Evolutionary conservation across 306 rosid species (phyloP).

Genomic region (Trifolium fragiferum): DNA sequence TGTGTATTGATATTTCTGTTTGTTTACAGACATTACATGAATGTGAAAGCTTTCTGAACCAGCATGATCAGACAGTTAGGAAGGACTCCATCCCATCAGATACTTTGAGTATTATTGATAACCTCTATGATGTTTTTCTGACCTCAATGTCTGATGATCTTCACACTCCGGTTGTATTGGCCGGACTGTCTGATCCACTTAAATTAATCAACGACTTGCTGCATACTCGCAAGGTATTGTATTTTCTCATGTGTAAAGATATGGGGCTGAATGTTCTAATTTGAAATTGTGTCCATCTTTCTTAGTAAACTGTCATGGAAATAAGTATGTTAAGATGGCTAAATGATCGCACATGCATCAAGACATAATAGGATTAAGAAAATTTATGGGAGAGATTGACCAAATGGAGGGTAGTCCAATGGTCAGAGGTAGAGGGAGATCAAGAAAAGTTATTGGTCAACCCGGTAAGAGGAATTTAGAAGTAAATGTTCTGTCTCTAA

Average conservation of each 20-base stretch:
- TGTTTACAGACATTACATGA: constrained; percentile 80
- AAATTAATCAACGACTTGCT: constrained; percentile 86
- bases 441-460: not conserved
- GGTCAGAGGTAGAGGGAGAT: not conserved
- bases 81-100: constrained; percentile 66
- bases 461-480: not conserved
- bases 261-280: not conserved
- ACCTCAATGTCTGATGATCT: constrained; percentile 95
- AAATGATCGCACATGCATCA: too few relatives aligned
- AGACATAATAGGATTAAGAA: not conserved
- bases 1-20: constrained; percentile 39
- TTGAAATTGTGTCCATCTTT: not conserved
- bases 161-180: constrained; percentile 83
- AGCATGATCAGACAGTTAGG: constrained; percentile 57
- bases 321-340: too few relatives aligned
- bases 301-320: not conserved
- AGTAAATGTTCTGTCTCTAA: not conserved
- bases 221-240: constrained; percentile 79
- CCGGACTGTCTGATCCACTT: constrained; percentile 84
- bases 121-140: constrained; percentile 60
- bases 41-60: constrained; percentile 72
- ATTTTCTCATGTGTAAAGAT: constrained; percentile 4
- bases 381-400: not conserved
- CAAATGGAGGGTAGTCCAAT: not conserved
- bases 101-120: constrained; percentile 54